Percentiles rank a stretch among this genome's conserved stretches.
phyloP scores from a whole-genome alignment of 352 stramenopile genomes.

The Globisporangium cylindrosporum region DNA sequence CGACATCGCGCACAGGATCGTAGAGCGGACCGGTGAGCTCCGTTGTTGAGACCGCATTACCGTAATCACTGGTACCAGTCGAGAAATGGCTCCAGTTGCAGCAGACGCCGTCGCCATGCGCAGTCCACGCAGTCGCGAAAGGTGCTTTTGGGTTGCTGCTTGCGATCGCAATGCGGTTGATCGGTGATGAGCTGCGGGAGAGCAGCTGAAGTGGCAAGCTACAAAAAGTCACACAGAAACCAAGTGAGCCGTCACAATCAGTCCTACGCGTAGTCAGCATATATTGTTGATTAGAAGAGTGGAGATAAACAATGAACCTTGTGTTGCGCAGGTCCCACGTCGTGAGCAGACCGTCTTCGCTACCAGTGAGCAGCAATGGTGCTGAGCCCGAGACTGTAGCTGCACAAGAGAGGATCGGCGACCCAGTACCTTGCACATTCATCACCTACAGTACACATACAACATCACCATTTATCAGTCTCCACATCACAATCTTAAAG shows the following conservation, averaged over 20 bases:
- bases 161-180: conserved; percentile 36
- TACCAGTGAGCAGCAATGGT: conserved; percentile 53
- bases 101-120: conserved; percentile 53
- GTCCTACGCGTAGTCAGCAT: too few species aligned
- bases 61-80: not conserved
- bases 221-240: not conserved
- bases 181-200: conserved; percentile 50
- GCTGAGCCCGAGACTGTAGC: not conserved
- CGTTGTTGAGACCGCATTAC: conserved; percentile 13
- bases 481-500: not conserved
- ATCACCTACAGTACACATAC: conserved; percentile 27
- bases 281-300: too few species aligned
- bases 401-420: conserved; percentile 40
- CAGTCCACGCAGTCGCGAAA: conserved; percentile 39
- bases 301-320: conserved; percentile 21
- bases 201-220: conserved; percentile 46
- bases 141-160: conserved; percentile 1
- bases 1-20: conserved; percentile 60
- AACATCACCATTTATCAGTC: not conserved
- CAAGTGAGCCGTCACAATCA: not conserved
- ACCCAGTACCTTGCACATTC: conserved; percentile 31
- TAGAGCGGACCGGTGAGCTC: conserved; percentile 64
- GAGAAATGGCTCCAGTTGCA: conserved; percentile 47
- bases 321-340: conserved; percentile 64
- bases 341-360: conserved; percentile 55